Evolutionary conservation across 768 basidiomycete species (phyloP).

Genomic region (Psilocybe subaeruginosa): DNA sequence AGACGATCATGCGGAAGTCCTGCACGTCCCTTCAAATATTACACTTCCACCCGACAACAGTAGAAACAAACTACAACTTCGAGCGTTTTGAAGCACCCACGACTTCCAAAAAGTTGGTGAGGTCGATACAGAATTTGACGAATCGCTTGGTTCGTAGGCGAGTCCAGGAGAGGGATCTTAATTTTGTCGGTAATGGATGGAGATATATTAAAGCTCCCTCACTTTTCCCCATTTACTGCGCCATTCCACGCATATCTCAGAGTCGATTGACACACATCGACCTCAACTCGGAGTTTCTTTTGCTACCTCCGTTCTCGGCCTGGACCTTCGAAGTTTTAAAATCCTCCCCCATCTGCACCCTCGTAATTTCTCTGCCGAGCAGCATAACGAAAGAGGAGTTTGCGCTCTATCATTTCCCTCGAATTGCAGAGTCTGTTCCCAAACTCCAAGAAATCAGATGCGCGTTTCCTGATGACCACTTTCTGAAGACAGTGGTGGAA

Average conservation of each 20-base stretch:
- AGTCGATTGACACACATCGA: slow-evolving; percentile 8
- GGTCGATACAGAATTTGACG: not conserved
- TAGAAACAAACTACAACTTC: not conserved
- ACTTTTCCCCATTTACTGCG: not conserved
- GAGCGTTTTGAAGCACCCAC: not conserved
- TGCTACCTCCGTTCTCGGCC: slow-evolving; percentile 13
- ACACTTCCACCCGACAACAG: not conserved
- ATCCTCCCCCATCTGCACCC: slow-evolving; percentile 9
- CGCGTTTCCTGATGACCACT: not conserved
- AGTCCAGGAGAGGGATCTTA: not conserved
- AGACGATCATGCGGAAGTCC: not conserved
- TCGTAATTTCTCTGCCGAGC: slow-evolving; percentile 6
- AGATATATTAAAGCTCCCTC: slow-evolving; percentile 6
- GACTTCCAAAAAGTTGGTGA: not conserved
- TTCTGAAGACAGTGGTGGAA: slow-evolving; percentile 1
- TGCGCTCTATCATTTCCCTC: slow-evolving; percentile 11
- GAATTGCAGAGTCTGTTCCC: slow-evolving; percentile 10
- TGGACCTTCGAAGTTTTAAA: slow-evolving; percentile 18
- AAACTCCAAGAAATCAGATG: slow-evolving; percentile 5
- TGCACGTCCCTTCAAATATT: slow-evolving; percentile 2
- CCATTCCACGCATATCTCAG: not conserved
- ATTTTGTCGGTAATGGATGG: slow-evolving; percentile 13
- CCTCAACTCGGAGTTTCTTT: slow-evolving; percentile 13
- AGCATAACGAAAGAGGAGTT: slow-evolving; percentile 12
- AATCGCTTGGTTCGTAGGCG: not conserved